These are phyloP conservation scores for Leishmania tropica DNA, from an alignment of 208 protist species.

Conservation along the genomic window DNA sequence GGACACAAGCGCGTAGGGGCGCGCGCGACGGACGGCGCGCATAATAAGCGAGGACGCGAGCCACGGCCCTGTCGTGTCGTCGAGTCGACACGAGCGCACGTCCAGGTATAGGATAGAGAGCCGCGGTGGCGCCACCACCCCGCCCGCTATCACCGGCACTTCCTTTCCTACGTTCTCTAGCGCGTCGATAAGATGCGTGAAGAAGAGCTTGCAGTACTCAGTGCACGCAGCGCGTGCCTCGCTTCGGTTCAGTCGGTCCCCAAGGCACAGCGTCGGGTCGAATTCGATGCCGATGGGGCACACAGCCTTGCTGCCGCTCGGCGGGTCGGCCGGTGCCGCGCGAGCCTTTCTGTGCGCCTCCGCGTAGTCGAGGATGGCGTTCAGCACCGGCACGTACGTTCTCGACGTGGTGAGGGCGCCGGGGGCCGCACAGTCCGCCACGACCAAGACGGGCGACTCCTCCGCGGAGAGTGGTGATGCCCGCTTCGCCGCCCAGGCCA, in stretches of 20 bases:
- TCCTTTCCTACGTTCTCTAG: slow-evolving; percentile 12
- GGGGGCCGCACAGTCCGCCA: slow-evolving; percentile 18
- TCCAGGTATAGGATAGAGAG: slow-evolving; percentile 22
- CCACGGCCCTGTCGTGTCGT: slow-evolving; percentile 20
- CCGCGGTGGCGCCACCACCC: not conserved
- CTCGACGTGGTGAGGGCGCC: slow-evolving; percentile 18
- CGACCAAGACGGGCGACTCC: slow-evolving; percentile 13
- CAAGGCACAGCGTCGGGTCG: slow-evolving; percentile 14
- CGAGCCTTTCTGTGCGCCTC: not conserved
- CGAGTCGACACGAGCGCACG: slow-evolving; percentile 8
- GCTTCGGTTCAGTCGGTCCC: slow-evolving; percentile 8
- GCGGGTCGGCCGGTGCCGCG: not conserved
- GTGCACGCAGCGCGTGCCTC: slow-evolving; percentile 9
- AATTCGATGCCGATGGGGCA: slow-evolving; percentile 23
- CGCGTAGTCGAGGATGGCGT: slow-evolving; percentile 13
- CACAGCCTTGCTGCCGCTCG: not conserved
- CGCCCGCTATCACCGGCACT: not conserved
- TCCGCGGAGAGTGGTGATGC: not conserved
- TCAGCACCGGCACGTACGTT: slow-evolving; percentile 16
- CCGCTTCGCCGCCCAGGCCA: not conserved
- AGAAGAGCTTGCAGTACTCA: slow-evolving; percentile 24
- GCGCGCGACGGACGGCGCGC: slow-evolving; percentile 23
- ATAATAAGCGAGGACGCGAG: slow-evolving; percentile 19
- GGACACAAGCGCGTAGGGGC: slow-evolving; percentile 24
- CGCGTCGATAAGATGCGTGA: slow-evolving; percentile 18